Evolutionary conservation across 257 asterid species (phyloP).

Genomic region (Eucommia ulmoides): DNA sequence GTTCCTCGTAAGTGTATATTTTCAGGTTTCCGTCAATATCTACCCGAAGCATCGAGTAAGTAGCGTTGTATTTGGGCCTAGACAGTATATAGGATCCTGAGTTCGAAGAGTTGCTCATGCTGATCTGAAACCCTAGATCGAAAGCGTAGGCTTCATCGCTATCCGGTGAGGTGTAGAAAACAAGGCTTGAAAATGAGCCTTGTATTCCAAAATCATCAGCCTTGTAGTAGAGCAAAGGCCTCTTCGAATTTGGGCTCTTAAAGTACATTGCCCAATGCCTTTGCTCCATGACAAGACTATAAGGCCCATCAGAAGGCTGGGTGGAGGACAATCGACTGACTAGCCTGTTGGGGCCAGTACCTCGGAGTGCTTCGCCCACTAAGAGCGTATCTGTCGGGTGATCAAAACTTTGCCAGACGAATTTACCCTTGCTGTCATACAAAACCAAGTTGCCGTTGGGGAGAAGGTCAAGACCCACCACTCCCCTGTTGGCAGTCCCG

Average conservation of each 20-base stretch:
- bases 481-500: slow-evolving; percentile 15
- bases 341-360: slow-evolving; percentile 11
- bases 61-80: slow-evolving; percentile 32
- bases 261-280: slow-evolving; percentile 12
- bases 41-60: slow-evolving; percentile 28
- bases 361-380: slow-evolving; percentile 17
- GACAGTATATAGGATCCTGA: slow-evolving; percentile 15
- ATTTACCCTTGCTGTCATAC: slow-evolving; percentile 9
- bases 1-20: slow-evolving; percentile 22
- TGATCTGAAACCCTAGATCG: slow-evolving; percentile 21
- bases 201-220: slow-evolving; percentile 25
- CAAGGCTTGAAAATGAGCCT: slow-evolving; percentile 16
- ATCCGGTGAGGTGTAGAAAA: slow-evolving; percentile 16
- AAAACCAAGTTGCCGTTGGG: slow-evolving; percentile 19
- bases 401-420: slow-evolving; percentile 25
- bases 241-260: slow-evolving; percentile 6
- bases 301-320: slow-evolving; percentile 17
- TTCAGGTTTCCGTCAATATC: slow-evolving; percentile 36
- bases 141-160: slow-evolving; percentile 13
- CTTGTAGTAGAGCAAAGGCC: slow-evolving; percentile 16
- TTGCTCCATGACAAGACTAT: slow-evolving; percentile 11
- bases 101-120: slow-evolving; percentile 17
- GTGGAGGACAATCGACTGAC: slow-evolving; percentile 13
- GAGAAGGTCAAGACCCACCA: slow-evolving; percentile 11
- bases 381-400: slow-evolving; percentile 21